A percentile compares a stretch with the other conserved stretches of the same genome.
phyloP scores from a whole-genome alignment of 306 rosid genomes.

The Casuarina equisetifolia region DNA sequence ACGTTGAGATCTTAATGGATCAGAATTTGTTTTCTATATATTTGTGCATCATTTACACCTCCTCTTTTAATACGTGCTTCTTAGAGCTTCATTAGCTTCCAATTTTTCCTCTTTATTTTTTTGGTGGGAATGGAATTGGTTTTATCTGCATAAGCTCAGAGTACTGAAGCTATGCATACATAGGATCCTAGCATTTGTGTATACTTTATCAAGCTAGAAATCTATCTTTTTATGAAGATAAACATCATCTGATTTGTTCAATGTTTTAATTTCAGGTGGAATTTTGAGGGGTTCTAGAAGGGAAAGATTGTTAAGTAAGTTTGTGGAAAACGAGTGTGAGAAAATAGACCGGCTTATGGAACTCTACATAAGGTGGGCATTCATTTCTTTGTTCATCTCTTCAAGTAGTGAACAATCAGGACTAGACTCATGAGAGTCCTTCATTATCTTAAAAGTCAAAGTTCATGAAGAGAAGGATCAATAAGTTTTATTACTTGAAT shows the following conservation, averaged over 20 bases:
- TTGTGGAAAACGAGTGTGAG: constrained; percentile 90
- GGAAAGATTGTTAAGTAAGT: constrained; percentile 88
- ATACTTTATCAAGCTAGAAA: background rate
- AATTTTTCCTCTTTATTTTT: background rate
- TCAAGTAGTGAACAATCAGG: background rate
- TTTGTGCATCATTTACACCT: background rate
- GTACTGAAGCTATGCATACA: constrained; percentile 15
- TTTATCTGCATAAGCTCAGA: constrained; percentile 4
- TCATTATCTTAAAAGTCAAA: background rate
- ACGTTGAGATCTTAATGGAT: background rate
- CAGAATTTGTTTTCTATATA: background rate
- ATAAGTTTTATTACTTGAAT: background rate
- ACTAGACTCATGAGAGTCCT: constrained; percentile 6
- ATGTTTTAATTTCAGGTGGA: constrained; percentile 64
- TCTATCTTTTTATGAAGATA: constrained; percentile 15
- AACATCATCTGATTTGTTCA: constrained; percentile 23
- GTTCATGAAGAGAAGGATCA: background rate
- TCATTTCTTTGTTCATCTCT: constrained; percentile 20
- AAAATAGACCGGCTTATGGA: constrained; percentile 97
- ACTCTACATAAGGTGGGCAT: constrained; percentile 73
- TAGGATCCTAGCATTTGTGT: background rate
- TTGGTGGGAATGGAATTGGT: background rate
- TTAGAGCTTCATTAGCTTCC: background rate
- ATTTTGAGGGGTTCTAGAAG: constrained; percentile 91
- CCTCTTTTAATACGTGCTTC: background rate